Evolutionary conservation across 1,284 basidiomycete species (phyloP).

Genomic region (Tilletia indica): DNA sequence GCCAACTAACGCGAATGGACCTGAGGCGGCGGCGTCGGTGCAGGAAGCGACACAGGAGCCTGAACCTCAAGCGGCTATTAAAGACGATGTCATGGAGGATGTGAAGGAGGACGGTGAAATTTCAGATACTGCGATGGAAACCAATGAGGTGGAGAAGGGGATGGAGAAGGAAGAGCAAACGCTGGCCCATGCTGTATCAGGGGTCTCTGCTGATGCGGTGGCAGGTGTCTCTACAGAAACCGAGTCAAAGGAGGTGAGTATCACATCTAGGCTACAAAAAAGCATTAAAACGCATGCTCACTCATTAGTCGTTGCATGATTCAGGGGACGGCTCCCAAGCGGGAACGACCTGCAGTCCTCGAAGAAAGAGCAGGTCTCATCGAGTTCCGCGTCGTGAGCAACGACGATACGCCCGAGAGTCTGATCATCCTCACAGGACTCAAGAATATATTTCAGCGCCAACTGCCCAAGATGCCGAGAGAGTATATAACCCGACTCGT

Average conservation of each 20-base stretch:
- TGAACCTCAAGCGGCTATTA: too few species aligned
- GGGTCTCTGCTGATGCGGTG: background rate
- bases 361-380: slow-evolving; percentile 84
- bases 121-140: background rate
- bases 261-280: background rate
- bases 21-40: too few species aligned
- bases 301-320: background rate
- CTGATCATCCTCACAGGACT: slow-evolving; percentile 85
- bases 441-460: slow-evolving; percentile 95
- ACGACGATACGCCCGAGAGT: slow-evolving; percentile 68
- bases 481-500: slow-evolving; percentile 97
- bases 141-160: background rate
- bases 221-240: background rate
- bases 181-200: background rate
- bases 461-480: slow-evolving; percentile 97
- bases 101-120: too few species aligned
- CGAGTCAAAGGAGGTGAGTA: slow-evolving; percentile 2
- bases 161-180: background rate
- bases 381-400: slow-evolving; percentile 78
- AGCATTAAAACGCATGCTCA: too few species aligned
- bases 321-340: slow-evolving; percentile 18
- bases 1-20: too few species aligned
- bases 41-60: too few species aligned
- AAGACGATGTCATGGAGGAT: too few species aligned
- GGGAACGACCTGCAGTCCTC: slow-evolving; percentile 66